Conservation (phyloP, 805 yeast species). For the Candida palmyrensis region DNA sequence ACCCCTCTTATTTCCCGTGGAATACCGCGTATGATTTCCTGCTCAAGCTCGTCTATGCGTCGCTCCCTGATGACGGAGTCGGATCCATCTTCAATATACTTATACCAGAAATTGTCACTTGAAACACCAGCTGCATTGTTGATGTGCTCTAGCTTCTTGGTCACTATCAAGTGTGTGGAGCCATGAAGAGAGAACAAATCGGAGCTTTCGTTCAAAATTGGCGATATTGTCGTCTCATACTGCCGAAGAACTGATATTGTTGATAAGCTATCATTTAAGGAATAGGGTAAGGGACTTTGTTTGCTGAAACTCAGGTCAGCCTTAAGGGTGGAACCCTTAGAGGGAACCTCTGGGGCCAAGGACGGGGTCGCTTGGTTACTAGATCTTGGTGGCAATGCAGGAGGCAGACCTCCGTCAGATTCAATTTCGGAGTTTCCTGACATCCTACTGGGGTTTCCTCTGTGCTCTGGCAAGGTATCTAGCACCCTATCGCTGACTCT, state of each 20-base stretch:
- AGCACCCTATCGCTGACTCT: too few species aligned
- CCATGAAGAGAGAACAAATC: slow-evolving; percentile 15
- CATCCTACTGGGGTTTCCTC: too few species aligned
- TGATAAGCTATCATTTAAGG: slow-evolving; percentile 15
- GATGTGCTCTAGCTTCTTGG: slow-evolving; percentile 1
- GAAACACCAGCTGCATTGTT: background rate
- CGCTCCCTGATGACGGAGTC: slow-evolving; percentile 1
- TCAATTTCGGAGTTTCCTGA: too few species aligned
- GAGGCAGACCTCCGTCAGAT: too few species aligned
- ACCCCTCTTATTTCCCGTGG: slow-evolving; percentile 24
- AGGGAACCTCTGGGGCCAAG: too few species aligned
- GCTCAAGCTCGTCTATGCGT: slow-evolving; percentile 13
- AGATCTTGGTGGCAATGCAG: slow-evolving; percentile 4
- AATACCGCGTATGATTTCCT: slow-evolving; percentile 21
- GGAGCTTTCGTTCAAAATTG: slow-evolving; percentile 21
- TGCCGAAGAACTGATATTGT: slow-evolving; percentile 20
- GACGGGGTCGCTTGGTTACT: too few species aligned
- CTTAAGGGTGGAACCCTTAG: too few species aligned
- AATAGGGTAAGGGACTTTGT: slow-evolving; percentile 7
- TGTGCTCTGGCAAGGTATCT: too few species aligned
- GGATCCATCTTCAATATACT: background rate
- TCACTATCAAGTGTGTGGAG: background rate
- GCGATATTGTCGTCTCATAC: slow-evolving; percentile 17
- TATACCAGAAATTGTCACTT: slow-evolving; percentile 2
- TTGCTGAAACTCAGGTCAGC: too few species aligned